Base-by-base conservation (phyloP, 1,139 yeast species). In the Taphrina sp. region DNA sequence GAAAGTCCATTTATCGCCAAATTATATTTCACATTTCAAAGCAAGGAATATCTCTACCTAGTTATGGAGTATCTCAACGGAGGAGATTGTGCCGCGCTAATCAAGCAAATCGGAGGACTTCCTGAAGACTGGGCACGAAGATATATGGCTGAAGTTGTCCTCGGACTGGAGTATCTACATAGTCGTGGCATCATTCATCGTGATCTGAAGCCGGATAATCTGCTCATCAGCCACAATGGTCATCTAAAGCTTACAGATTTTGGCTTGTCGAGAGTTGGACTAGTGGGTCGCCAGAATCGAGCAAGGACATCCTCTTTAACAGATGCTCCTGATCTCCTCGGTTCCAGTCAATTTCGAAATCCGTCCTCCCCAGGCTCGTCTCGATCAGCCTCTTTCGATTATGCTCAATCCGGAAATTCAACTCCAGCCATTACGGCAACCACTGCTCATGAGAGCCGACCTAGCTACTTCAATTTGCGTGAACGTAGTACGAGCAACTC, bases 1-100 rank as follows among this genome's bases (percentile, higher is more conserved):
- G 95, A 89, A 63, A 85, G 94, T 39, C 95, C 96, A 0, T 89
- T 85, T 67, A 97, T 92, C 59, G 97, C 96, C 0, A 90, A 85
- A 65, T 74, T 94, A 37, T 87, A 83, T 67, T 85, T 85, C 55
- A 85, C 95, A 35, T 94, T 94, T 67, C 98, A 94, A 70, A 86
- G 89, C 58, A 80, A 80, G 57, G 95, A 89, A 62, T 89, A 85
- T 66, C 74, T 94, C 24, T 94, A 87, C 66, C 74, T 94, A 63
- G 98, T 94, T 1, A 92, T 94, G 97, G 98, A 94, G 68, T 94
- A 89, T 67, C 73, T 92, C 46, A 88, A 86, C 63, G 98, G 98
- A 37, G 99, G 99, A 26, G 99, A 94, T 69, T 81, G 95, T 66
- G 95, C 96, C 0, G 85, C 95, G 0, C 72, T 94, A 49, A 72